These are phyloP conservation scores for Syzygium jambos DNA, from an alignment of 345 rosid species.

Conservation along the genomic window DNA sequence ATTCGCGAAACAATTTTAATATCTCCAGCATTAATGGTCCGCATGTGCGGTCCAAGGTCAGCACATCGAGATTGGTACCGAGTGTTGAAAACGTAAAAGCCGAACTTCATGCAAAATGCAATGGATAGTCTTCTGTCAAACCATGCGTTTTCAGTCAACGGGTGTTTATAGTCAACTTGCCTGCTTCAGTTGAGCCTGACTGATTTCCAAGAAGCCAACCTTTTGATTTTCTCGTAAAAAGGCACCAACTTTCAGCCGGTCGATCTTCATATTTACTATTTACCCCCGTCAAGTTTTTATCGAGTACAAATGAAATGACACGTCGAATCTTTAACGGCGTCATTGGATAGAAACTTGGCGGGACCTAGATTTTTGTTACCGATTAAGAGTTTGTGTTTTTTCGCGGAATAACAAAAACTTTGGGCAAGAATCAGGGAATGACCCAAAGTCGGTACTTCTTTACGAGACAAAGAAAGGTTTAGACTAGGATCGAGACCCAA, in stretches of 20 bases:
- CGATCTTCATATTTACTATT: background rate
- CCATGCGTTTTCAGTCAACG: background rate
- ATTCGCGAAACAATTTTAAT: background rate
- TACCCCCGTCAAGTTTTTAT: background rate
- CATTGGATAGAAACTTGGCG: too few relatives aligned
- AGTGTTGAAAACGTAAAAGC: background rate
- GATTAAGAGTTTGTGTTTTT: too few relatives aligned
- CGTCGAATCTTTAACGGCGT: too few relatives aligned
- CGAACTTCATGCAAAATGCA: background rate
- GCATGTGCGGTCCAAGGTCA: background rate
- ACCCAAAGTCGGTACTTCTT: background rate
- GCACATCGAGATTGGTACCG: background rate
- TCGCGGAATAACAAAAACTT: too few relatives aligned
- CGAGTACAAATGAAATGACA: too few relatives aligned
- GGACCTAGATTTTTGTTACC: too few relatives aligned
- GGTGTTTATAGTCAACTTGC: background rate
- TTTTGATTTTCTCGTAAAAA: background rate
- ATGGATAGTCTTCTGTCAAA: background rate
- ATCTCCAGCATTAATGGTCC: background rate
- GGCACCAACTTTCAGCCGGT: background rate
- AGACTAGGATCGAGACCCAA: fast-evolving
- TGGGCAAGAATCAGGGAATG: fast-evolving
- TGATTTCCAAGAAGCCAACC: background rate
- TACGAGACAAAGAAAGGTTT: background rate
- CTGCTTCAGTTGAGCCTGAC: background rate